Evolutionary conservation across 371 early-diverging fungal species (phyloP), one percentile per base, ranked within the genome.

Genomic region (Choanephora cucurbitarum): DNA sequence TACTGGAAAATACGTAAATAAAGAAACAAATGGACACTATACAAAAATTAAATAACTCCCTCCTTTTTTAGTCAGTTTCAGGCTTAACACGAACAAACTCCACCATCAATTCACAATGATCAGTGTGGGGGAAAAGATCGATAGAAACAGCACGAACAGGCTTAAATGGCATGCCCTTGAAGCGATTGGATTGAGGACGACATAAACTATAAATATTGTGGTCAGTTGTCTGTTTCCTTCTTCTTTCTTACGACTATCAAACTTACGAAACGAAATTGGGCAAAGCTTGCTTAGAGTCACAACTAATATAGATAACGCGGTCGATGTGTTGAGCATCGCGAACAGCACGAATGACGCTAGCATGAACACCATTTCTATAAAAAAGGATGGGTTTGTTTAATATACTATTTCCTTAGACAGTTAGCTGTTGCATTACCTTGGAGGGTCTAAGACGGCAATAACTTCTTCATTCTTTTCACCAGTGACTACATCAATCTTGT

Each of bases 111-210:
- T 90, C 91, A 50, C 70, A 80, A 50, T 83, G 85, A n/a, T 74
- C 60, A 9, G 89, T 85, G 60, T 91, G 88, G n/a, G 92, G 92
- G 67, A 91, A 91, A 34, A 90, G 45, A 62, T 91, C 92, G 18
- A 91, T 75, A 6, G 83, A 77, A 8, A 76, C 63, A 2, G 83
- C 88, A 15, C 74, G 60, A n/a, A 65, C 50, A 1, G 82, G 81
- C 15, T 67, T 62, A 71, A 90, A 90, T 3, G 87, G 85, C 8
- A 17, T 14, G 7, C 83, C 85, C 24, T 61, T 49, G 50, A 65
- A 83, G 52, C 66, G 66, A 60, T 78, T 82, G 3, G 86, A 79
- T 7, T 74, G 57, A 3, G 88, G 87, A 9, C 85, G 72, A 65
- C 70, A 75, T 14, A 73, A 49, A 33, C 65, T 74, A 62, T 17